phyloP scores from a whole-genome alignment of 352 stramenopile species.

The Phytophthora chlamydospora region DNA sequence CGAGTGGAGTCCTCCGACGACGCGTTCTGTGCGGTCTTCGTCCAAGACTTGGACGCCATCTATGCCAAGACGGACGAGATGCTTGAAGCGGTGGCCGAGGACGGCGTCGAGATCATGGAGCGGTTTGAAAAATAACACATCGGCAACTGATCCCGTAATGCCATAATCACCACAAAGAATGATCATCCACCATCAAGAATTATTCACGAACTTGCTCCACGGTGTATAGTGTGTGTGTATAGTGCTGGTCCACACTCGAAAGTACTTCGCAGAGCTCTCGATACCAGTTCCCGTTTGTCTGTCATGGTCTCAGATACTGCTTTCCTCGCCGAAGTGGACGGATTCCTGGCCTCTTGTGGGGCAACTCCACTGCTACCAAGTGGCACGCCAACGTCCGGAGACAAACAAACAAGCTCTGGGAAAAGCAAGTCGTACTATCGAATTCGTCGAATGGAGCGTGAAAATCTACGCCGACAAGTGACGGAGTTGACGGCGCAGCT shows the following conservation, averaged over 20 bases:
- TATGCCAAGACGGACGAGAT: constrained; percentile 3
- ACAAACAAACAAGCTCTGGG: not conserved
- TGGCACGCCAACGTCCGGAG: not conserved
- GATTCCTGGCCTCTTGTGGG: constrained; percentile 10
- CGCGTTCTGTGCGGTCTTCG: not conserved
- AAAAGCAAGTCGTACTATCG: constrained; percentile 7
- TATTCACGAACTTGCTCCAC: too few relatives aligned
- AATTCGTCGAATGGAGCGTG: constrained; percentile 18
- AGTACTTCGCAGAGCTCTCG: not conserved
- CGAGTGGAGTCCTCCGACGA: not conserved
- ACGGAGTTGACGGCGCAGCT: constrained; percentile 19
- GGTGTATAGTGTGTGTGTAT: too few relatives aligned
- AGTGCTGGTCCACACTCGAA: too few relatives aligned
- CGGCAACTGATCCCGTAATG: too few relatives aligned
- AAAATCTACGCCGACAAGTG: constrained; percentile 12
- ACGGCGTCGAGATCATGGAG: too few relatives aligned
- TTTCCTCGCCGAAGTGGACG: constrained; percentile 21
- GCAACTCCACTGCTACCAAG: not conserved
- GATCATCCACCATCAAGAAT: too few relatives aligned
- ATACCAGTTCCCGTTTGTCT: constrained; percentile 6
- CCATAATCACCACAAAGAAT: too few relatives aligned
- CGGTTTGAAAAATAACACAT: too few relatives aligned
- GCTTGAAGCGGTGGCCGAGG: too few relatives aligned
- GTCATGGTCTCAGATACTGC: constrained; percentile 14
- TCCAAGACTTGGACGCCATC: constrained; percentile 4